phyloP scores from a whole-genome alignment of 345 rosid species.

The Brassica nigra region DNA sequence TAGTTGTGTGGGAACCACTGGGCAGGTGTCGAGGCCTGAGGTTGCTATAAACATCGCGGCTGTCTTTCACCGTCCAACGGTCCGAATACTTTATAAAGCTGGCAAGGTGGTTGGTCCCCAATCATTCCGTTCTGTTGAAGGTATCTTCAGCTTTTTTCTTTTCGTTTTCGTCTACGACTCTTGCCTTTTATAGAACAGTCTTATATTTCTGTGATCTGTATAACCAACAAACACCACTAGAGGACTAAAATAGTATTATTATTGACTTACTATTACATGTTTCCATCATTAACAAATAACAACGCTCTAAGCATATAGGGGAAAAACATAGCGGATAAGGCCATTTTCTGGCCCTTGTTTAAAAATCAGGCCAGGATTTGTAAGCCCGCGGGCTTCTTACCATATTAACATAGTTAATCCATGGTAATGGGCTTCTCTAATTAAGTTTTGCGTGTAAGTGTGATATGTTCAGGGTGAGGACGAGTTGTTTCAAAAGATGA shows the following conservation, averaged over 20 bases:
- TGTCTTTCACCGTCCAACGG: slow-evolving; percentile 39
- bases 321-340: neutral
- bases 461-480: neutral
- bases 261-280: neutral
- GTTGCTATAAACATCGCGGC: neutral
- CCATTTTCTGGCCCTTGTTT: slow-evolving; percentile 2
- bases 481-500: slow-evolving; percentile 11
- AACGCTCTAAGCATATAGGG: neutral
- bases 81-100: slow-evolving; percentile 21
- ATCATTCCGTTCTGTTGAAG: slow-evolving; percentile 29
- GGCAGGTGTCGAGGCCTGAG: slow-evolving; percentile 30
- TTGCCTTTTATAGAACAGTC: slow-evolving; percentile 21
- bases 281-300: neutral
- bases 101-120: slow-evolving; percentile 18
- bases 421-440: neutral
- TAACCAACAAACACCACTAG: neutral
- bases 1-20: neutral
- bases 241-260: neutral
- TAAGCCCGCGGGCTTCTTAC: slow-evolving; percentile 9
- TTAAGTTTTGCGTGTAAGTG: neutral
- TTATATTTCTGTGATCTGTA: slow-evolving; percentile 2
- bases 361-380: neutral
- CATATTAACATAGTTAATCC: neutral
- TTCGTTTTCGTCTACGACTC: slow-evolving; percentile 20
- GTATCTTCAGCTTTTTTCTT: slow-evolving; percentile 6